These are phyloP conservation scores for Phytophthora sp. DNA, from an alignment of 352 stramenopile genomes.

Conservation along the genomic window DNA sequence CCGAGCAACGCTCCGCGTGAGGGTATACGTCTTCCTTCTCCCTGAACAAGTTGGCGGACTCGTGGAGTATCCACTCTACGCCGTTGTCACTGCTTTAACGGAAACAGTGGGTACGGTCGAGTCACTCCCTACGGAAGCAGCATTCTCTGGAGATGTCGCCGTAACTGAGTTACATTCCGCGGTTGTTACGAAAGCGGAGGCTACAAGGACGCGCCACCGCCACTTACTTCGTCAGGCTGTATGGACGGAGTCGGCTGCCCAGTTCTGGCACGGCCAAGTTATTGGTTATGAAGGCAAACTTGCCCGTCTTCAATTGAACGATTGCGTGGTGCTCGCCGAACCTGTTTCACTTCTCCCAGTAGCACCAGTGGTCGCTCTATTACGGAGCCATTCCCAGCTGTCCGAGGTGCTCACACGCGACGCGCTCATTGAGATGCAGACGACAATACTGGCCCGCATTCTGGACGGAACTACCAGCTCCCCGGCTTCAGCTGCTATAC, in stretches of 20 bases:
- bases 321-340: background rate
- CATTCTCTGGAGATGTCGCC: background rate
- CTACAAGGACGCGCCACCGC: background rate
- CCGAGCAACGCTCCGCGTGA: constrained; percentile 1
- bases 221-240: constrained; percentile 1
- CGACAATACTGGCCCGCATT: constrained; percentile 5
- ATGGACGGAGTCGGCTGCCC: constrained; percentile 2
- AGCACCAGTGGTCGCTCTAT: constrained; percentile 6
- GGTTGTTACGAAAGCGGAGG: constrained; percentile 4
- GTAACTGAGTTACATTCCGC: background rate
- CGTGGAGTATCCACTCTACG: constrained; percentile 13
- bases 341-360: background rate
- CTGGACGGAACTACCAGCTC: background rate
- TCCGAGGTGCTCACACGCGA: background rate
- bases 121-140: background rate
- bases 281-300: constrained; percentile 2
- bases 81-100: background rate
- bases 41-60: constrained; percentile 12
- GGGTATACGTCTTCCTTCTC: constrained; percentile 1
- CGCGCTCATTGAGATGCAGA: background rate
- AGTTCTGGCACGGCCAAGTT: constrained; percentile 17
- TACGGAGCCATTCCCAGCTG: background rate
- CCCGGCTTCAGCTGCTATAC: background rate
- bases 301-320: constrained; percentile 5
- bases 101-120: background rate